Conservation (phyloP, 2,329 filamentous ascomycete species). For the Fusarium concolor region DNA sequence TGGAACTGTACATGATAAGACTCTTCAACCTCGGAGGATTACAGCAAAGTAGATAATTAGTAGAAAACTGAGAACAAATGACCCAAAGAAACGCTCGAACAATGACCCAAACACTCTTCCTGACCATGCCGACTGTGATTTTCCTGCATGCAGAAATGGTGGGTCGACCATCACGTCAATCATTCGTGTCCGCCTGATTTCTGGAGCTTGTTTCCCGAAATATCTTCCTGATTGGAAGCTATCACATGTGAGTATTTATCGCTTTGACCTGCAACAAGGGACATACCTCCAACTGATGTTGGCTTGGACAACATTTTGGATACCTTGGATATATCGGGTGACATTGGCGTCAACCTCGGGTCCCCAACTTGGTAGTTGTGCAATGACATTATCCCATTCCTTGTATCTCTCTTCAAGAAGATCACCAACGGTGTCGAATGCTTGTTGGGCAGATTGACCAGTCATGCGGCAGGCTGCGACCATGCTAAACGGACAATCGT, state of each 20-base stretch:
- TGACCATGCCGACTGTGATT: constrained; percentile 1
- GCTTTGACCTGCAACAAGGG: fast-evolving
- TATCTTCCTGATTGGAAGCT: constrained; percentile 26
- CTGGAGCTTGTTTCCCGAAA: constrained; percentile 18
- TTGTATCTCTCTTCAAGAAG: constrained; percentile 9
- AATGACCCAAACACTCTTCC: neutral
- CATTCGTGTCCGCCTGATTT: constrained; percentile 12
- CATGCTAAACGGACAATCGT: constrained; percentile 24
- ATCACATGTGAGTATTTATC: neutral
- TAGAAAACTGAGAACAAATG: neutral
- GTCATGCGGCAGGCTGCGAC: constrained; percentile 21
- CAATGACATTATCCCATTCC: neutral
- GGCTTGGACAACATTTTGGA: constrained; percentile 23
- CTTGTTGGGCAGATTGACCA: constrained; percentile 11
- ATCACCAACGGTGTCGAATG: constrained; percentile 3
- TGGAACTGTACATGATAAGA: no score
- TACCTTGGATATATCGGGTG: constrained; percentile 10
- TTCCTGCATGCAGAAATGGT: neutral
- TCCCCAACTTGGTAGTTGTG: constrained; percentile 12
- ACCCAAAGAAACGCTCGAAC: neutral
- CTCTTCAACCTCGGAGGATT: neutral
- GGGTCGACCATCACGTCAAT: constrained; percentile 18
- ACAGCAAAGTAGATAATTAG: constrained; percentile 11
- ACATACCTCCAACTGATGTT: constrained; percentile 26
- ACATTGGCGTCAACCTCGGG: constrained; percentile 1